phyloP scores from a whole-genome alignment of 805 yeast species.

The Lachancea mirantina region DNA sequence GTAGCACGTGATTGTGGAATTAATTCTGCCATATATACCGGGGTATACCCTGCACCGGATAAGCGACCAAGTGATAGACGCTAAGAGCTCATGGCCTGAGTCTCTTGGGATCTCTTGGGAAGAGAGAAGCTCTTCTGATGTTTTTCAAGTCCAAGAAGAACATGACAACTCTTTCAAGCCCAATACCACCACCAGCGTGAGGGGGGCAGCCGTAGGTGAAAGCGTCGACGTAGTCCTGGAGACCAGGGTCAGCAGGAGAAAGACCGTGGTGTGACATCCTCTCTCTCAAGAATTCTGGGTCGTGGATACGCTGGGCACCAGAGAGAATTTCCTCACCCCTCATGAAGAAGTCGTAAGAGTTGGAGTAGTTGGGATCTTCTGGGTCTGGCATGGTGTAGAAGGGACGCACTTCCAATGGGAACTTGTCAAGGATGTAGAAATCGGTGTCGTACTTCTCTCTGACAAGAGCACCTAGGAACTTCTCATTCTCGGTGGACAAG shows the following conservation, averaged over 20 bases:
- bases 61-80: conserved; percentile 5
- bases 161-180: conserved; percentile 97
- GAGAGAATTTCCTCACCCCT: conserved; percentile 98
- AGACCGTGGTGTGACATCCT: conserved; percentile 81
- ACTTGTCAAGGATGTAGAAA: conserved; percentile 95
- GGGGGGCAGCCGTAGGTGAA: conserved; percentile 95
- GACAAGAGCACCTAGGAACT: conserved; percentile 82
- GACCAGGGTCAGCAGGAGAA: conserved; percentile 72
- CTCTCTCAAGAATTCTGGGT: conserved; percentile 70
- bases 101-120: conserved; percentile 98
- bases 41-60: too few relatives aligned
- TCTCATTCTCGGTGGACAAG: conserved; percentile 89
- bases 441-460: conserved; percentile 95
- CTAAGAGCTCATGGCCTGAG: conserved; percentile 56
- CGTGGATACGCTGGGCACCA: conserved; percentile 99
- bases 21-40: too few relatives aligned
- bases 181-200: conserved; percentile 99
- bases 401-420: conserved; percentile 95
- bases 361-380: conserved; percentile 83
- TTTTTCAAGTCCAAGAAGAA: conserved; percentile 94
- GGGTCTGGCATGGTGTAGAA: conserved; percentile 99
- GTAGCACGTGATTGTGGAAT: too few relatives aligned
- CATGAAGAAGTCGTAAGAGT: conserved; percentile 99
- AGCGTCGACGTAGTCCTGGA: conserved; percentile 86
- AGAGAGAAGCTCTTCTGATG: conserved; percentile 95